Evolutionary conservation across 306 rosid genomes (phyloP), one percentile per base, ranked within the genome.

Genomic region (Inga oerstediana): DNA sequence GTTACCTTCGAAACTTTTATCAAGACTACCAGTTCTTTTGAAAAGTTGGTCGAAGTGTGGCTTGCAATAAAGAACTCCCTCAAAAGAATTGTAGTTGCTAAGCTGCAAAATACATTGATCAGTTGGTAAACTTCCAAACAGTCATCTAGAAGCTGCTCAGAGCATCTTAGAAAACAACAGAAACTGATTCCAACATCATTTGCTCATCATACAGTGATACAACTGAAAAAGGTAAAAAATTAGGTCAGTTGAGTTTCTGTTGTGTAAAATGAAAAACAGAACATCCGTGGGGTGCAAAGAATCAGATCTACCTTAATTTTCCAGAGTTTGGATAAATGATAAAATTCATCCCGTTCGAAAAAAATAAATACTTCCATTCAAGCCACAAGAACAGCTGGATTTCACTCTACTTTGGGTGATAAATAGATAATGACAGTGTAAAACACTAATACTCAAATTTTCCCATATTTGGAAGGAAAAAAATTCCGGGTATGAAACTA

Each of bases 1-100:
- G 74, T 85, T 85, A 97, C 99, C 99, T 90, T 97, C 99, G 71
- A 97, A 97, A 85, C 98, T 97, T 86, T 97, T 97, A 46, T 97
- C 98, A 80, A 97, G 99, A 85, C 98, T 97, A 49, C 99, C 99
- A 64, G 99, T 97, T 90, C 99, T 97, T 86, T 97, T 97, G 79
- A 97, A 94, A 75, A 90, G 82, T 84, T 97, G 99, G 59, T 97
- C 99, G 34, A 94, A 97, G 84, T 97, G 99, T 76, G 99, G 99
- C 89, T 83, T 88, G 92, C 99, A 97, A 76, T 97, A 97, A 68
- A 97, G 95, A 32, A 97, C 99, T 82, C 99, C 99, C 90, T 97
- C 99, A 82, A 94, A 97, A 77, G 99, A 97, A 77, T 97, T 97
- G 94, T 97, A 97, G 89, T 94, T 97, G 91, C 99, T 92, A 56